phyloP scores from a whole-genome alignment of 768 basidiomycete genomes.

The Boletus rubropictus region DNA sequence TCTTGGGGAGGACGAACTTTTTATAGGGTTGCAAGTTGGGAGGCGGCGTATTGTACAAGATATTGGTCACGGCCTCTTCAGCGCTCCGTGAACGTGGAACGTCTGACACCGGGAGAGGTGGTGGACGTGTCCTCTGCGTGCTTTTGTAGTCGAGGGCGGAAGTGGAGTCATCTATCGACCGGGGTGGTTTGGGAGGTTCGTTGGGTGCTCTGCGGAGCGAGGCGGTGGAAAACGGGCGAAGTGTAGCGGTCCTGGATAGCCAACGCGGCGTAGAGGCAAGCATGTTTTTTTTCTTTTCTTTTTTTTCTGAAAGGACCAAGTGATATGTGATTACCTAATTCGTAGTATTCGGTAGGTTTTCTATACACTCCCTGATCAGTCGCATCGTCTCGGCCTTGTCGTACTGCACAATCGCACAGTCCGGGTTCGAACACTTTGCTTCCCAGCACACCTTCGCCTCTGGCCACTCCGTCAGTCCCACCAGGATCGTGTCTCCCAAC shows the following conservation, averaged over 20 bases:
- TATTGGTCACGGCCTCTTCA: constrained; percentile 96
- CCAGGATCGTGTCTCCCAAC: constrained; percentile 50
- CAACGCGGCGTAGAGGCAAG: constrained; percentile 16
- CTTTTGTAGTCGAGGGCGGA: constrained; percentile 92
- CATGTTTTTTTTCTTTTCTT: constrained; percentile 2
- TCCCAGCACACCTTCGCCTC: constrained; percentile 60
- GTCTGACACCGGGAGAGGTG: constrained; percentile 81
- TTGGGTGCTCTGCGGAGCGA: constrained; percentile 12
- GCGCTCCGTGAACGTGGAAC: constrained; percentile 79
- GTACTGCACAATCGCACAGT: constrained; percentile 48
- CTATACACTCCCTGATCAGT: constrained; percentile 50
- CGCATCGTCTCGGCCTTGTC: constrained; percentile 51
- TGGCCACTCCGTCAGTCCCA: constrained; percentile 48
- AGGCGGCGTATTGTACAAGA: constrained; percentile 92
- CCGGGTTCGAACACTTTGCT: constrained; percentile 42
- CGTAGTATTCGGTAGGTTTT: constrained; percentile 39
- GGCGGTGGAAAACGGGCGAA: constrained; percentile 22
- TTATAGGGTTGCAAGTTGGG: constrained; percentile 89
- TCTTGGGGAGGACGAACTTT: constrained; percentile 45
- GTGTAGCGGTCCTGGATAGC: constrained; percentile 9
- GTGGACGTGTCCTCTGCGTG: constrained; percentile 63
- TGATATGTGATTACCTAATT: constrained; percentile 13
- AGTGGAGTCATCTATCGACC: constrained; percentile 85
- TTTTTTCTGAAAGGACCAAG: neutral
- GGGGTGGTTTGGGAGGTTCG: constrained; percentile 64